Conservation (phyloP, 805 yeast genomes). For the Cyberlindnera mrakii region DNA sequence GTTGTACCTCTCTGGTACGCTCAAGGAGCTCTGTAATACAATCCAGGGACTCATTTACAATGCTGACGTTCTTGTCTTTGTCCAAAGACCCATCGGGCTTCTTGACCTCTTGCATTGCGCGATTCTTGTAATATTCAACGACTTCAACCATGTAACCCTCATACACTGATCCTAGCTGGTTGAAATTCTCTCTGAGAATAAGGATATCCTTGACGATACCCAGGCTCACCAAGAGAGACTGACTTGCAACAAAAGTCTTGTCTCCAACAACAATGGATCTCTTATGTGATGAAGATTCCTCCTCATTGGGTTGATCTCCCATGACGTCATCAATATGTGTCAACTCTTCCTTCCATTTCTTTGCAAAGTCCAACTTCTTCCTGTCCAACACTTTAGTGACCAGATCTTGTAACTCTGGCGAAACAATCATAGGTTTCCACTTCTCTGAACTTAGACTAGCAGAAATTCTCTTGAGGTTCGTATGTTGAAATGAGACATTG, state of each 20-base stretch:
- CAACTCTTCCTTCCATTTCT: slow-evolving; percentile 39
- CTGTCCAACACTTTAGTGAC: slow-evolving; percentile 47
- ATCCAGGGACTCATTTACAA: slow-evolving; percentile 37
- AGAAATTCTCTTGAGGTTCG: slow-evolving; percentile 40
- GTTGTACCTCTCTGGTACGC: slow-evolving; percentile 9
- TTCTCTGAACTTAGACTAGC: slow-evolving; percentile 55
- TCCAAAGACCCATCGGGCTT: slow-evolving; percentile 17
- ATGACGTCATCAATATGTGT: slow-evolving; percentile 16
- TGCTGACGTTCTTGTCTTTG: slow-evolving; percentile 30
- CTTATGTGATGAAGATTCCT: slow-evolving; percentile 26
- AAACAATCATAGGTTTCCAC: slow-evolving; percentile 73
- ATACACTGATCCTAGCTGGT: slow-evolving; percentile 32
- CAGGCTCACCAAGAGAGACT: slow-evolving; percentile 37
- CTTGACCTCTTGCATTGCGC: slow-evolving; percentile 26
- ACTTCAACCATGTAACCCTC: slow-evolving; percentile 40
- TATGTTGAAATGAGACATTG: slow-evolving; percentile 47
- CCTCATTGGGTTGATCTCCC: not conserved
- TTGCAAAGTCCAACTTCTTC: slow-evolving; percentile 38
- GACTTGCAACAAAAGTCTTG: slow-evolving; percentile 52
- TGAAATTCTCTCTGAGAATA: slow-evolving; percentile 51
- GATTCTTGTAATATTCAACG: slow-evolving; percentile 46
- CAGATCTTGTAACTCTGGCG: slow-evolving; percentile 38
- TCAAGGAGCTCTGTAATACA: slow-evolving; percentile 31
- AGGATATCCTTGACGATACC: slow-evolving; percentile 44
- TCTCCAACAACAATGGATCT: slow-evolving; percentile 44